Percentiles rank a stretch among this genome's conserved stretches.
phyloP scores from a whole-genome alignment of 176 grass and related monocot genomes.

The Rhynchospora pubera region DNA sequence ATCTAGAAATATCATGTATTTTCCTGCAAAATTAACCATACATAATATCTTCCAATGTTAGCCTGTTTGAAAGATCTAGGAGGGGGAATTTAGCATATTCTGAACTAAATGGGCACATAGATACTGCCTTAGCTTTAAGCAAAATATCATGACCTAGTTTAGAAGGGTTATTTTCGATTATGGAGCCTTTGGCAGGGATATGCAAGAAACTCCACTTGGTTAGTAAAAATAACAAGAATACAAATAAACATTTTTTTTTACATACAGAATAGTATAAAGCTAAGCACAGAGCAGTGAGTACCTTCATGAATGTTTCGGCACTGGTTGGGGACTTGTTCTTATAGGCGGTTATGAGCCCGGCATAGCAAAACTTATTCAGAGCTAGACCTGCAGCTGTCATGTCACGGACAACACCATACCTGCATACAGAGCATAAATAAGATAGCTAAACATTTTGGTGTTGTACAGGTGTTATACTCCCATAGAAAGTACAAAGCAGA shows the following conservation, averaged over 20 bases:
- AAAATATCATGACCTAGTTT: not conserved
- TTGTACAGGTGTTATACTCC: no score
- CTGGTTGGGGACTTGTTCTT: conserved; percentile 78
- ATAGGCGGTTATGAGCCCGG: conserved; percentile 88
- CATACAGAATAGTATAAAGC: not conserved
- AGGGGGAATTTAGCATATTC: not conserved
- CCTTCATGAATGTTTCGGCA: conserved; percentile 61
- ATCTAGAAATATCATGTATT: conserved; percentile 5
- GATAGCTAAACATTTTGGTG: not conserved
- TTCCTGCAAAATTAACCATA: not conserved
- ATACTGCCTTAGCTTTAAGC: not conserved
- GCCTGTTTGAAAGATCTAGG: not conserved
- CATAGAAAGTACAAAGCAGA: no score
- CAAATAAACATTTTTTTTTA: not conserved
- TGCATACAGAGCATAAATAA: conserved; percentile 19
- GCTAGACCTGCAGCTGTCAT: conserved; percentile 96
- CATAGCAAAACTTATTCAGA: conserved; percentile 94
- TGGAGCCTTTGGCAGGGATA: not conserved
- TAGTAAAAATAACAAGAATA: not conserved
- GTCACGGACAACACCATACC: conserved; percentile 85
- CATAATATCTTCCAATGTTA: not conserved
- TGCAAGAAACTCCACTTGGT: not conserved
- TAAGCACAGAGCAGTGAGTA: conserved; percentile 6
- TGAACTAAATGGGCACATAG: not conserved
- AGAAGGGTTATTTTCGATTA: not conserved